Evolutionary conservation across 306 rosid species (phyloP).

Genomic region (Sicyos edulis): DNA sequence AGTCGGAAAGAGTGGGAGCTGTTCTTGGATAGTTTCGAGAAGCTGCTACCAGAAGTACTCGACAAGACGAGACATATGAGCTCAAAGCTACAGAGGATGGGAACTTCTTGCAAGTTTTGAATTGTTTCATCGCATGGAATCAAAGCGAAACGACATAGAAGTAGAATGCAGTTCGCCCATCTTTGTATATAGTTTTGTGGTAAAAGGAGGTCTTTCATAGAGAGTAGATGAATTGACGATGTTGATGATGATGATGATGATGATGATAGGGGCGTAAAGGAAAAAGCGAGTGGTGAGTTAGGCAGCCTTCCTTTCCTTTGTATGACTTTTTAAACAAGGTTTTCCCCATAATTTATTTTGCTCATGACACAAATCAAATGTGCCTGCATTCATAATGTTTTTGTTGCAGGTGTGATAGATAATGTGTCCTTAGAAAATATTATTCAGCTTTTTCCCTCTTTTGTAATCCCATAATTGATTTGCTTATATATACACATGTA

Average conservation of each 20-base stretch:
- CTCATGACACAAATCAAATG: conserved; percentile 3
- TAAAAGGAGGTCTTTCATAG: conserved; percentile 16
- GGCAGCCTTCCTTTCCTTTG: conserved; percentile 54
- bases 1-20: conserved; percentile 52
- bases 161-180: conserved; percentile 16
- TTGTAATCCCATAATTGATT: conserved; percentile 12
- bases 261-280: conserved; percentile 21
- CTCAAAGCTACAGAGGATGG: conserved; percentile 39
- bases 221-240: conserved; percentile 25
- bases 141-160: neutral
- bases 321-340: neutral
- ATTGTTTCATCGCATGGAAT: neutral
- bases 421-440: conserved; percentile 14
- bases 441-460: conserved; percentile 19
- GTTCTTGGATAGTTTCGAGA: conserved; percentile 50
- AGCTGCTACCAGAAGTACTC: conserved; percentile 41
- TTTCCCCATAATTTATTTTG: conserved; percentile 8
- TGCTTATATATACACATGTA: neutral
- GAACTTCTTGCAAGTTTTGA: conserved; percentile 47
- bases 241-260: neutral
- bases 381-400: neutral
- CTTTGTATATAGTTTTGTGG: neutral
- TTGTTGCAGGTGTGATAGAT: neutral
- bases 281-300: conserved; percentile 52
- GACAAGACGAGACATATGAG: conserved; percentile 34